phyloP scores from a whole-genome alignment of 2,329 filamentous ascomycete genomes.

The Sarocladiaceae sp. region DNA sequence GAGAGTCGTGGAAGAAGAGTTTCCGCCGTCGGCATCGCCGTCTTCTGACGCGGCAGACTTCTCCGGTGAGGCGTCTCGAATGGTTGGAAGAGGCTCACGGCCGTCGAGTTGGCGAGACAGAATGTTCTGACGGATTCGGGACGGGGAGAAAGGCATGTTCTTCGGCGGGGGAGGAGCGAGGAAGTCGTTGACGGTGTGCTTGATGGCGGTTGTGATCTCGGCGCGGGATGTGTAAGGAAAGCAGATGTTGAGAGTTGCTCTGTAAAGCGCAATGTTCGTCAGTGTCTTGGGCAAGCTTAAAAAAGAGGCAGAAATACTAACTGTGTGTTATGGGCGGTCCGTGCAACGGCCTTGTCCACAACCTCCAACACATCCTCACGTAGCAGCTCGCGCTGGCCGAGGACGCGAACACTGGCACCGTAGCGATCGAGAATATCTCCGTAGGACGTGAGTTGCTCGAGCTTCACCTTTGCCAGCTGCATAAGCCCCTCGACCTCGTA shows the following conservation, averaged over 20 bases:
- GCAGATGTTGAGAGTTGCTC: conserved; percentile 78
- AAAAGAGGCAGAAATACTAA: conserved; percentile 39
- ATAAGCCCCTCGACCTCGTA: conserved; percentile 96
- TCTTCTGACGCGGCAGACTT: conserved; percentile 30
- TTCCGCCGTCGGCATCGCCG: conserved; percentile 39
- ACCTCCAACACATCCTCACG: conserved; percentile 84
- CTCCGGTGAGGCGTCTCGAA: conserved; percentile 44
- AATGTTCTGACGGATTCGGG: conserved; percentile 82
- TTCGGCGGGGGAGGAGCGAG: conserved; percentile 64
- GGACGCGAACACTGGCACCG: conserved; percentile 77
- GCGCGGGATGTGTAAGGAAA: conserved; percentile 96
- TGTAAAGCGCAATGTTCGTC: conserved; percentile 18
- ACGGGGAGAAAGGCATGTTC: conserved; percentile 77
- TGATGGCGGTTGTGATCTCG: conserved; percentile 88
- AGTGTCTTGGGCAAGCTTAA: not conserved
- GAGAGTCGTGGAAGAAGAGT: conserved; percentile 58
- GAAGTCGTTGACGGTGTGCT: conserved; percentile 82
- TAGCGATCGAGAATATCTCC: conserved; percentile 91
- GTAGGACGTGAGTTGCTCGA: conserved; percentile 87
- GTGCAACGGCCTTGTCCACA: conserved; percentile 77
- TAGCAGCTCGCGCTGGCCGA: conserved; percentile 81
- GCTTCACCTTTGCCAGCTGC: conserved; percentile 95
- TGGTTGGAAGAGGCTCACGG: conserved; percentile 43
- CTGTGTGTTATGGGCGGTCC: conserved; percentile 85
- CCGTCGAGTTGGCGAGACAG: conserved; percentile 59